Conservation (phyloP, 2,329 filamentous ascomycete genomes). For the Fusarium penzigii region DNA sequence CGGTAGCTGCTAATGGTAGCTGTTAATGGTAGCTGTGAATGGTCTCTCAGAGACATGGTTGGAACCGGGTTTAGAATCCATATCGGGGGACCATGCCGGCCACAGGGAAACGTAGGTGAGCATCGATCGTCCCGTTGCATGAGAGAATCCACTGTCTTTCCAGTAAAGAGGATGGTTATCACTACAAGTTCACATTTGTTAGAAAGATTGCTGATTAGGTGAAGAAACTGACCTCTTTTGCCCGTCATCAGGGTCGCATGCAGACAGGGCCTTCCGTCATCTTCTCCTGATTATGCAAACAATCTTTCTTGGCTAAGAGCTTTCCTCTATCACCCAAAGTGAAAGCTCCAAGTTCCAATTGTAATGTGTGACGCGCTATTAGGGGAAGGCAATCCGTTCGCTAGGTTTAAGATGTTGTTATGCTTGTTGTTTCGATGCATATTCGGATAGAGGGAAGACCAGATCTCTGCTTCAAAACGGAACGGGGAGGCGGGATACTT, state of each 20-base stretch:
- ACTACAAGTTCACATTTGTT: neutral
- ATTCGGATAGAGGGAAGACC: neutral
- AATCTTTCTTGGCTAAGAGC: too few relatives aligned
- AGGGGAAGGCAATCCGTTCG: too few relatives aligned
- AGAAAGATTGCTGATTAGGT: too few relatives aligned
- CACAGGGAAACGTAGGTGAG: conserved; percentile 10
- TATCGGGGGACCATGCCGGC: conserved; percentile 24
- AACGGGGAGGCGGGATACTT: conserved; percentile 7
- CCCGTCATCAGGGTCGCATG: too few relatives aligned
- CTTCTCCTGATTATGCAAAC: too few relatives aligned
- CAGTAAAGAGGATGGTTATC: neutral
- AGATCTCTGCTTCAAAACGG: neutral
- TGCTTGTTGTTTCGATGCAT: neutral
- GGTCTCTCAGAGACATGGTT: conserved; percentile 14
- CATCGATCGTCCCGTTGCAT: neutral
- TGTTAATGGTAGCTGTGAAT: conserved; percentile 3
- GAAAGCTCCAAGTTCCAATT: neutral
- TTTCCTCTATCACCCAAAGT: too few relatives aligned
- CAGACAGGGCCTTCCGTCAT: too few relatives aligned
- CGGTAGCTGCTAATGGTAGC: conserved; percentile 11
- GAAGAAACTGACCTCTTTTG: too few relatives aligned
- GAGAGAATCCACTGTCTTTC: neutral
- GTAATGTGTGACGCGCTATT: neutral
- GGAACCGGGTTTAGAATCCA: conserved; percentile 20
- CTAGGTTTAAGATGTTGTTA: too few relatives aligned